Conservation (phyloP, 225 moss, liverwort and hornwort species). For the Climacium dendroides region DNA sequence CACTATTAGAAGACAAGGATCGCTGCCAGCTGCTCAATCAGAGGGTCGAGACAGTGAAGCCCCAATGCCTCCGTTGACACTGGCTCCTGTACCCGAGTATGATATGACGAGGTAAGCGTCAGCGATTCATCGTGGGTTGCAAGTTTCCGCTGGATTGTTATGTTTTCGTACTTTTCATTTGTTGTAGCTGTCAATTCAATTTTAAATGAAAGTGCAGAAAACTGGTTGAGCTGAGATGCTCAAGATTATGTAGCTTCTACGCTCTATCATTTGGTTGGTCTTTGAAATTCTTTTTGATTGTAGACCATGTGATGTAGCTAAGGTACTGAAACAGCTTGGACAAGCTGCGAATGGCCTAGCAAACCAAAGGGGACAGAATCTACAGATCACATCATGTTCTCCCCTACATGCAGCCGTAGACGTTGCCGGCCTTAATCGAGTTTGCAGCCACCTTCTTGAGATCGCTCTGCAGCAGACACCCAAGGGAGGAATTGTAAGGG, state of each 20-base stretch:
- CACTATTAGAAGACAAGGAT: slow-evolving; percentile 14
- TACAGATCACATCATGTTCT: slow-evolving; percentile 68
- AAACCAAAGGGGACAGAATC: slow-evolving; percentile 58
- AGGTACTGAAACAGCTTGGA: slow-evolving; percentile 72
- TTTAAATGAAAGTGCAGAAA: background rate
- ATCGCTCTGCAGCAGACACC: slow-evolving; percentile 68
- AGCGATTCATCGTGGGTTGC: background rate
- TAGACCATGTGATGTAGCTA: slow-evolving; percentile 81
- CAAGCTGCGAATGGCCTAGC: slow-evolving; percentile 79
- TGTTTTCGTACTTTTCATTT: background rate
- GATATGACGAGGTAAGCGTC: slow-evolving; percentile 30
- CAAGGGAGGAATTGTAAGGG: slow-evolving; percentile 62
- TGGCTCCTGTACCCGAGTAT: slow-evolving; percentile 42
- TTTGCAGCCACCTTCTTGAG: slow-evolving; percentile 74
- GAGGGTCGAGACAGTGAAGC: slow-evolving; percentile 59
- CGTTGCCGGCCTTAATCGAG: slow-evolving; percentile 43
- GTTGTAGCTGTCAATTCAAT: background rate
- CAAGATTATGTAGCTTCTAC: background rate
- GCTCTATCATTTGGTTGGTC: slow-evolving; percentile 4
- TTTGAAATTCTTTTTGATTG: slow-evolving; percentile 38
- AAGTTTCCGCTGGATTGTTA: background rate
- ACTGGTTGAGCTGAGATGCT: background rate
- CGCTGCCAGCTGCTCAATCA: slow-evolving; percentile 30
- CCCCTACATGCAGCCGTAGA: slow-evolving; percentile 69
- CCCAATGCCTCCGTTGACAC: slow-evolving; percentile 61